Base-by-base conservation (phyloP, 225 moss, liverwort and hornwort genomes). In the Marchantia polymorpha region DNA sequence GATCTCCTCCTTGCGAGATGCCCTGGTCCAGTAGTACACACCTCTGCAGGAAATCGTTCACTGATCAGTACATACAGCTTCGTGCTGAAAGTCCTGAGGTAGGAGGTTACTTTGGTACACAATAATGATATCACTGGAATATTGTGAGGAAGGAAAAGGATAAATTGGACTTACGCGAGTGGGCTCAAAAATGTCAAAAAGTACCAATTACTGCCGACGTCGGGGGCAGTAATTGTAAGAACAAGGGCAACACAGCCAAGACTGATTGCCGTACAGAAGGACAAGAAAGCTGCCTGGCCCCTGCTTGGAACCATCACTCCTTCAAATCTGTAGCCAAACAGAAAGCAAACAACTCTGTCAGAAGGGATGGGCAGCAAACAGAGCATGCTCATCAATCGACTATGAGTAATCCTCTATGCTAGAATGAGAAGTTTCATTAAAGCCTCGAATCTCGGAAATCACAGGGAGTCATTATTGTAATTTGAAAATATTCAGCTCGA, bases 231-330 rank as follows among this genome's bases (percentile, higher is more conserved):
- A 69, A 99, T 99, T 48, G 93, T 91, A 79, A 99, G 95, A 73
- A 99, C 93, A 72, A 99, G 90, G 10, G 91, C 99, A 72, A 92
- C 92, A 80, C 95, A 90, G 52, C 86, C 99, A 81, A 99, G 87
- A 84, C 93, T 99, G 20, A 99, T 85, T 53, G 93, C 93, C 30
- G 93, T 93, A 81, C 95, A 99, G 85, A 99, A 99, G 64, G 92
- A 93, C 83, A 99, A 77, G 84, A 95, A 95, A 23, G 95, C 95
- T 76, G 95, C 99, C 80, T 99, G 95, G 58, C 95, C 99, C 84
- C 99, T 91, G 84, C 95, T 95, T 78, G 95, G 95, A 61, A 88
- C 90, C 99, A 99, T 99, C 39, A 82, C 80, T 78, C 95, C 99
- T 90, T 95, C 99, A 69, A 99, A 95, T 76, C 97, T 99, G 90